Base-by-base conservation (phyloP, 345 rosid genomes). In the Mangifera indica region DNA sequence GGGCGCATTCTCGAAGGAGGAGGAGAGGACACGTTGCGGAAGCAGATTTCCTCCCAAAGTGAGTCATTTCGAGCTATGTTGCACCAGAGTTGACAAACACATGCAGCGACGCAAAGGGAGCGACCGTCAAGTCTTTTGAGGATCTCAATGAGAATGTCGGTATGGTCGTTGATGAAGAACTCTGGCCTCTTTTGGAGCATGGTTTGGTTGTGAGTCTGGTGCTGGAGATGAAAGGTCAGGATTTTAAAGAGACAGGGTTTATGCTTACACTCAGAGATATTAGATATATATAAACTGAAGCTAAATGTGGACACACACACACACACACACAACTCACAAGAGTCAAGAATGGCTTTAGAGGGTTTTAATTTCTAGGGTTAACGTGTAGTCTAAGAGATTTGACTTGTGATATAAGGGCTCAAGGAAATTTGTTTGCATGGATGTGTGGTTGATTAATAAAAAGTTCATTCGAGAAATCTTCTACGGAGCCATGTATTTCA, bases 71-170 rank as follows among this genome's bases (percentile, higher is more conserved):
- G 85, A 72, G 89, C 76, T 37, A 92, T 80, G 69, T 87, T 75
- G 70, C 84, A 86, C 98, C 98, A 94, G 67, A 90, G 93, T 20
- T 91, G 88, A 78, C 98, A 94, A 57, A 92, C 98, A 78, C 95
- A 85, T 56, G 98, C 90, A 13, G 97, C 95, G 55, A 85, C 81
- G 52, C 92, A 77, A 10, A 94, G 92, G 6, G 98, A 90, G 15
- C 87, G 90, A 10, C 95, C 95, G 85, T 94, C 98, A 65, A 94
- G 88, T 10, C 93, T 76, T 40, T 83, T 76, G 63, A 92, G 85
- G 69, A 94, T 84, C 69, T 94, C 97, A 0, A 87, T 67, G 71
- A 92, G 95, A 57, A 92, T 81, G 87, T 94, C 97, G 8, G 79
- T 59, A 80, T 94, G 91, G 84, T 94, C 97, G 87, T 94, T 94